Evolutionary conservation across 2,329 filamentous ascomycete genomes (phyloP).

Genomic region (Colletotrichum gigasporum): DNA sequence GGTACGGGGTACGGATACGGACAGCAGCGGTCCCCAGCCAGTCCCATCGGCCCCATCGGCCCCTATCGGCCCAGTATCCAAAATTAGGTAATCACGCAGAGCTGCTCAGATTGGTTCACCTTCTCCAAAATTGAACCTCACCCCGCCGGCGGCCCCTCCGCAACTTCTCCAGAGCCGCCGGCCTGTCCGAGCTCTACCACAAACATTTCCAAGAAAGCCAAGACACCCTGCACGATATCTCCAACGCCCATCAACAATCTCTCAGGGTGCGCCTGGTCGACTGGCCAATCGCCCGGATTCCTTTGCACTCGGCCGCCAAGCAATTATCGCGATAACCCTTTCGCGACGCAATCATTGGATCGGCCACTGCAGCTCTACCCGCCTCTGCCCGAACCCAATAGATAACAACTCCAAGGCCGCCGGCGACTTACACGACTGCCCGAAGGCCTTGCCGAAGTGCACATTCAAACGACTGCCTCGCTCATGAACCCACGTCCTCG

Average conservation of each 20-base stretch:
- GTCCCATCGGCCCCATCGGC: not conserved
- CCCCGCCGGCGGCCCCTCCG: constrained; percentile 23
- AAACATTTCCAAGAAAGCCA: constrained; percentile 13
- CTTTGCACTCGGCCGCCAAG: not conserved
- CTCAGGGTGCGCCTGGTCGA: not conserved
- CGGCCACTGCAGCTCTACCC: not conserved
- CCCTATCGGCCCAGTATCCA: not conserved
- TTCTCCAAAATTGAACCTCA: constrained; percentile 13
- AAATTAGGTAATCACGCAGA: constrained; percentile 22
- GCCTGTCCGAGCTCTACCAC: constrained; percentile 23
- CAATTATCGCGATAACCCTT: not conserved
- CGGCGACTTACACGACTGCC: constrained; percentile 27
- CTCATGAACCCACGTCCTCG: not conserved
- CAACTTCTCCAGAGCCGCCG: constrained; percentile 14
- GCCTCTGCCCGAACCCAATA: constrained; percentile 3
- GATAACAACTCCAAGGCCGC: constrained; percentile 7
- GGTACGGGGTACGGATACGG: too few species aligned
- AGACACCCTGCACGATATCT: not conserved
- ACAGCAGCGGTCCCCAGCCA: too few species aligned
- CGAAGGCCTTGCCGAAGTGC: constrained; percentile 25
- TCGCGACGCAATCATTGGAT: constrained; percentile 8
- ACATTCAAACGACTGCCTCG: constrained; percentile 12
- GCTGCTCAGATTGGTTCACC: not conserved
- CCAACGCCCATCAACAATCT: not conserved
- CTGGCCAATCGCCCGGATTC: constrained; percentile 1